These are phyloP conservation scores for Lecanicillium sp. DNA, from an alignment of 2,329 filamentous ascomycete genomes.

Conservation along the genomic window DNA sequence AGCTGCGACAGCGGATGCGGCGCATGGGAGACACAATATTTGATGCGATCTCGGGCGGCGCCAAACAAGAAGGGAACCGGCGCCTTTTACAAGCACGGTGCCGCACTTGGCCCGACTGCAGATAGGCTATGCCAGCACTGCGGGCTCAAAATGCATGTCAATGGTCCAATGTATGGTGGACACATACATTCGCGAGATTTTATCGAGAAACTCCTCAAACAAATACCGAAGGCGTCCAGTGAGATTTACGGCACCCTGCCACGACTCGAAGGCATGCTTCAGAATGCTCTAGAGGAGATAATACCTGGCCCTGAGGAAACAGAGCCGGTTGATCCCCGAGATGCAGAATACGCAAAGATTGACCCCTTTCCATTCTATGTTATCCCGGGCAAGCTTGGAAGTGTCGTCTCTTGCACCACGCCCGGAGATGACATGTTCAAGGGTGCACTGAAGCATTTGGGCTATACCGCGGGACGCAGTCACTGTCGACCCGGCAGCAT, in stretches of 20 bases:
- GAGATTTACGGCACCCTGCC: conserved; percentile 70
- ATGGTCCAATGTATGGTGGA: conserved; percentile 91
- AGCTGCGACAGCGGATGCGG: conserved; percentile 87
- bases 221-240: conserved; percentile 58
- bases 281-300: conserved; percentile 74
- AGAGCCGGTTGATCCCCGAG: conserved; percentile 27
- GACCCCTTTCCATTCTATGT: conserved; percentile 85
- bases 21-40: conserved; percentile 76
- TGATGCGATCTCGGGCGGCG: conserved; percentile 60
- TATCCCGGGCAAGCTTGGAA: conserved; percentile 64
- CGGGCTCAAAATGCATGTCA: conserved; percentile 75
- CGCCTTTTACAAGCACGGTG: conserved; percentile 68
- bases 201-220: conserved; percentile 67
- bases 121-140: conserved; percentile 72
- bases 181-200: conserved; percentile 80
- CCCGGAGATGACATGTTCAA: conserved; percentile 72
- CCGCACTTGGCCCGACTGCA: conserved; percentile 61
- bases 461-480: conserved; percentile 75
- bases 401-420: conserved; percentile 69
- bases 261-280: conserved; percentile 85
- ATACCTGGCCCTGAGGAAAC: conserved; percentile 28
- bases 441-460: conserved; percentile 72
- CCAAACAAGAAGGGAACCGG: conserved; percentile 63
- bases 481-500: conserved; percentile 86
- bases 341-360: conserved; percentile 49